Evolutionary conservation across 257 asterid species (phyloP).

Genomic region (Przewalskia tangutica): DNA sequence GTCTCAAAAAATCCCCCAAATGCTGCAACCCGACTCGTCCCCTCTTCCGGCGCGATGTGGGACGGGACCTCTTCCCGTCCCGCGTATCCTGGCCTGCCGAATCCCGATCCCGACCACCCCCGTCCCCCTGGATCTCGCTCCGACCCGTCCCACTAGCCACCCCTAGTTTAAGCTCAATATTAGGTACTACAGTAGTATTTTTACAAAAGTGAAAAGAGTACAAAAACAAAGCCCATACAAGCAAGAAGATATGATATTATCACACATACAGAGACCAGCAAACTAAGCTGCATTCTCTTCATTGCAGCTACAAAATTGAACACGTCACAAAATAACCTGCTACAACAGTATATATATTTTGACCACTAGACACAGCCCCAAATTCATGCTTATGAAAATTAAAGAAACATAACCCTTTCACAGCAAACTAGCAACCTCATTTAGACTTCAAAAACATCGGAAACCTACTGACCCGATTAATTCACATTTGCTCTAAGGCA

Average conservation of each 20-base stretch:
- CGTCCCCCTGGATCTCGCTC: too few species aligned
- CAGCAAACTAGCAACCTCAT: background rate
- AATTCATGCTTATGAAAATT: background rate
- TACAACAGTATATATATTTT: background rate
- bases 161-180: background rate
- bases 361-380: background rate
- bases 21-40: too few species aligned
- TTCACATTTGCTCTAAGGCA: background rate
- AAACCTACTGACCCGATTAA: background rate
- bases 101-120: too few species aligned
- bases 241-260: background rate
- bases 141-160: too few species aligned
- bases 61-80: too few species aligned
- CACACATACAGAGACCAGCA: background rate
- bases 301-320: background rate
- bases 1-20: too few species aligned
- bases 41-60: too few species aligned
- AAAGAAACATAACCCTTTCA: background rate
- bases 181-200: background rate
- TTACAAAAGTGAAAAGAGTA: background rate
- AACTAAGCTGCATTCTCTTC: background rate
- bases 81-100: too few species aligned
- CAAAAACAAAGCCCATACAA: background rate
- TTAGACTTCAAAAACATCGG: background rate
- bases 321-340: too few species aligned